Conservation (phyloP, 2,329 filamentous ascomycete species). For the Aspergillus japonicus region DNA sequence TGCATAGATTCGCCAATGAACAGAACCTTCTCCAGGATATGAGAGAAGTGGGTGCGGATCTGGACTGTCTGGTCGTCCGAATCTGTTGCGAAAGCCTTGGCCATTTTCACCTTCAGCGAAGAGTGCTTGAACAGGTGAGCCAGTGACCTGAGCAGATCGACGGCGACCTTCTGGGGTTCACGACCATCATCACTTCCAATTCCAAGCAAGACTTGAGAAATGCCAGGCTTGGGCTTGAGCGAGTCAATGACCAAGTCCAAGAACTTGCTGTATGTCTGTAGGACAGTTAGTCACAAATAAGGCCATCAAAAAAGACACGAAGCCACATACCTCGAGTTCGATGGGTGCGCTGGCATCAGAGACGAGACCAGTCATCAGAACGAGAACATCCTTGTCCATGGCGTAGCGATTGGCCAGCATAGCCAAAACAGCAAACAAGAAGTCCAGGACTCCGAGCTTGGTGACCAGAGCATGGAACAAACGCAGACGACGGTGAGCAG, state of each 20-base stretch:
- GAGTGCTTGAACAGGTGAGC: constrained; percentile 44
- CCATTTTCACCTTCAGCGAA: constrained; percentile 42
- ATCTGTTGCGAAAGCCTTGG: constrained; percentile 36
- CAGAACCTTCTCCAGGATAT: constrained; percentile 65
- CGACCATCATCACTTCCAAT: constrained; percentile 53
- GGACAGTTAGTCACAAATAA: constrained; percentile 15
- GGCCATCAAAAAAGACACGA: neutral
- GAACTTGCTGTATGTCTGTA: constrained; percentile 70
- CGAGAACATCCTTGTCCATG: constrained; percentile 68
- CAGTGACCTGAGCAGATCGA: constrained; percentile 43
- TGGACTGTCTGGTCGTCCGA: constrained; percentile 60
- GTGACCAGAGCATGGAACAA: constrained; percentile 83
- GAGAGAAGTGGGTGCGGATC: constrained; percentile 67
- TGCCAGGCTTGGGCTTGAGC: constrained; percentile 69
- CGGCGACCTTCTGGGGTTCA: constrained; percentile 41
- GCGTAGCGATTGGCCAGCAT: constrained; percentile 91
- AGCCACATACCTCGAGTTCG: constrained; percentile 58
- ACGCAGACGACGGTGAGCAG: constrained; percentile 75
- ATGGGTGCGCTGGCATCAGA: constrained; percentile 69
- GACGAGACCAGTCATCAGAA: constrained; percentile 74
- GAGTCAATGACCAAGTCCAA: constrained; percentile 73
- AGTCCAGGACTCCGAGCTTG: constrained; percentile 81
- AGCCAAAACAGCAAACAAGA: constrained; percentile 80
- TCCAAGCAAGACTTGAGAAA: constrained; percentile 71
- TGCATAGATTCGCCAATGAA: constrained; percentile 58